Conservation (phyloP, 805 yeast species). For the Ogataea glucozyma region DNA sequence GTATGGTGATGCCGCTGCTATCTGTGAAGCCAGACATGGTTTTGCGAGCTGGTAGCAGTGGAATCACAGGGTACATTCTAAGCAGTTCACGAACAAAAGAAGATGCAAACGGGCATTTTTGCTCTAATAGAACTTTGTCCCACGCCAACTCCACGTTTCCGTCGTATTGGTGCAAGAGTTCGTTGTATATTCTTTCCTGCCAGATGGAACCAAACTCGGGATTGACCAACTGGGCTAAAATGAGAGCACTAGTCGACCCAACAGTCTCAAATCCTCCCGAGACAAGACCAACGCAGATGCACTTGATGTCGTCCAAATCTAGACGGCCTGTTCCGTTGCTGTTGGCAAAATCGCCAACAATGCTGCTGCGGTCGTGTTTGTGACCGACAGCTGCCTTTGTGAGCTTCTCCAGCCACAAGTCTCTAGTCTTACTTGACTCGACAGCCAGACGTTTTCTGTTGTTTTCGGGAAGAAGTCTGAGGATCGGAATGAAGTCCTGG, state of each 20-base stretch:
- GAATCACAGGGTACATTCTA: slow-evolving; percentile 28
- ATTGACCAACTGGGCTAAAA: slow-evolving; percentile 20
- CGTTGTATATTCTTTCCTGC: slow-evolving; percentile 23
- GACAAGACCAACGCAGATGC: slow-evolving; percentile 28
- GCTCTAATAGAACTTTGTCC: slow-evolving; percentile 20
- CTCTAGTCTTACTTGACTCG: slow-evolving; percentile 32
- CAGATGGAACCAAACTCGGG: slow-evolving; percentile 18
- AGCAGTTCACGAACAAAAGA: slow-evolving; percentile 23
- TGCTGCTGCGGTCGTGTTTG: slow-evolving; percentile 33
- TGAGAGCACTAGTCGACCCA: slow-evolving; percentile 22
- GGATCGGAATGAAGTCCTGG: slow-evolving; percentile 40
- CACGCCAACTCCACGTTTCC: slow-evolving; percentile 22
- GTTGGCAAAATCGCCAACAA: slow-evolving; percentile 39
- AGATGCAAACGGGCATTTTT: slow-evolving; percentile 22
- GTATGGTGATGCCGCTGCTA: slow-evolving; percentile 19
- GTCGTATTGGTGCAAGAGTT: slow-evolving; percentile 18
- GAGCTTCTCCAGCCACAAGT: slow-evolving; percentile 34
- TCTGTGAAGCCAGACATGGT: slow-evolving; percentile 18
- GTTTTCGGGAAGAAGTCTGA: slow-evolving; percentile 34
- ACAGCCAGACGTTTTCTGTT: slow-evolving; percentile 30
- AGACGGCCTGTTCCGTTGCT: slow-evolving; percentile 25
- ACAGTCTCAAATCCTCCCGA: slow-evolving; percentile 29
- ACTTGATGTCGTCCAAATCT: slow-evolving; percentile 23
- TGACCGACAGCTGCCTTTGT: slow-evolving; percentile 28
- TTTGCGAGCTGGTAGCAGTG: slow-evolving; percentile 27